A percentile compares a stretch with the other conserved stretches of the same genome.
Evolutionary conservation across 768 basidiomycete genomes (phyloP).

Genomic region (Calocybe gangraenosa): DNA sequence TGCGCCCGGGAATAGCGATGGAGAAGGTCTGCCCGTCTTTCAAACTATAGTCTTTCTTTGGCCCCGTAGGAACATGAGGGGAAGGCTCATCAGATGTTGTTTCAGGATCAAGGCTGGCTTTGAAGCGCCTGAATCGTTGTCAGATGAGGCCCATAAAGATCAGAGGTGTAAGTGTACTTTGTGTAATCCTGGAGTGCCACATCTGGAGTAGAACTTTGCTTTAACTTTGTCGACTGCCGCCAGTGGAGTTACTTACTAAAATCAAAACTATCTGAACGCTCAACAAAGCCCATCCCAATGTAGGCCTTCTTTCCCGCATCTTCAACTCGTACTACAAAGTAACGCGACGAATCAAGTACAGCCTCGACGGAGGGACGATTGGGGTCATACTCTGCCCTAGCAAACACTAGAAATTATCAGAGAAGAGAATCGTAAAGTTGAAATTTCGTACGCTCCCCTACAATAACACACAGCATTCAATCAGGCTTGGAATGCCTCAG

Average conservation of each 20-base stretch:
- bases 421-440: constrained; percentile 10
- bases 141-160: constrained; percentile 5
- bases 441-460: constrained; percentile 62
- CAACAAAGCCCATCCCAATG: constrained; percentile 90
- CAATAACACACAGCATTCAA: constrained; percentile 4
- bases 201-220: constrained; percentile 37
- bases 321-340: constrained; percentile 91
- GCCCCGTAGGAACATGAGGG: constrained; percentile 69
- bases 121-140: constrained; percentile 45
- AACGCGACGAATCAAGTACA: constrained; percentile 92
- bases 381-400: constrained; percentile 77
- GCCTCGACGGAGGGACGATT: constrained; percentile 84
- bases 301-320: constrained; percentile 85
- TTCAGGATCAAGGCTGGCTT: constrained; percentile 56
- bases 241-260: constrained; percentile 61
- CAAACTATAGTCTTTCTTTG: constrained; percentile 90
- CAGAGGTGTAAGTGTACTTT: constrained; percentile 42
- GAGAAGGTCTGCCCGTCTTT: constrained; percentile 96
- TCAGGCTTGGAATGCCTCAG: constrained; percentile 3
- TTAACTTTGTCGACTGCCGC: constrained; percentile 8
- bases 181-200: constrained; percentile 85
- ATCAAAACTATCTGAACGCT: constrained; percentile 86
- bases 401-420: constrained; percentile 62
- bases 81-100: constrained; percentile 43
- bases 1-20: constrained; percentile 84